A percentile compares a stretch with the other conserved stretches of the same genome.
Conservation (phyloP, 148 eudicot species). For the Rhododendron mucronatum region DNA sequence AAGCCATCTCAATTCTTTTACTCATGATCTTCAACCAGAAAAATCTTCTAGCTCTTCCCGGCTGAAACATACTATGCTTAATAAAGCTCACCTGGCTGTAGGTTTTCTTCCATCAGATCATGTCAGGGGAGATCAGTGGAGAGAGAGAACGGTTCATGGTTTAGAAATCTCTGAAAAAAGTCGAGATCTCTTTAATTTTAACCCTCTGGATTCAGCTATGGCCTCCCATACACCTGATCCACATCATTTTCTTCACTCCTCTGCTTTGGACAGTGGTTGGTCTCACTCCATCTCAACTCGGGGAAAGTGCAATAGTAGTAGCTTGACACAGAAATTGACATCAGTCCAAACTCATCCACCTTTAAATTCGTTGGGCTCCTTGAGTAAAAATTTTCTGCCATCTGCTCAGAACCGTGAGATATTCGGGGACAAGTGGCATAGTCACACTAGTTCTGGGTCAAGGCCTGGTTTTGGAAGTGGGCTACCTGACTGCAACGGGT, state of each 20-base stretch:
- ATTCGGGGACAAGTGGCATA: constrained; percentile 34
- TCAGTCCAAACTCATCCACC: constrained; percentile 38
- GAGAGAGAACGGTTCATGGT: constrained; percentile 24
- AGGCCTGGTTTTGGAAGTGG: constrained; percentile 30
- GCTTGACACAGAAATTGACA: constrained; percentile 35
- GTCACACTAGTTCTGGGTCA: constrained; percentile 27
- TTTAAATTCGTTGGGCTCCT: constrained; percentile 27
- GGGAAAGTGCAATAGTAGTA: constrained; percentile 32
- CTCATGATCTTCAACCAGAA: constrained; percentile 35
- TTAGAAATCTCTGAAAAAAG: constrained; percentile 32
- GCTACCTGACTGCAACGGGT: constrained; percentile 31
- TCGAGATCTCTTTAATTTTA: constrained; percentile 23
- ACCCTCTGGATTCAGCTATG: constrained; percentile 20
- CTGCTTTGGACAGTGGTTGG: constrained; percentile 40
- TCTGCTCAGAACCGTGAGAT: constrained; percentile 36
- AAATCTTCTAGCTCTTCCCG: constrained; percentile 33
- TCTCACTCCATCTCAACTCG: constrained; percentile 40
- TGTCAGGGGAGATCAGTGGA: constrained; percentile 42
- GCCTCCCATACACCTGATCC: constrained; percentile 37
- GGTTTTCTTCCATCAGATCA: constrained; percentile 21
- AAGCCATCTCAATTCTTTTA: constrained; percentile 25
- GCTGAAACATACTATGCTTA: constrained; percentile 23
- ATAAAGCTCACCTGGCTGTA: constrained; percentile 30
- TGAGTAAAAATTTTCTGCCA: constrained; percentile 32
- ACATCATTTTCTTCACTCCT: constrained; percentile 29